Evolutionary conservation across 441 rosid species (phyloP).

Genomic region (Rhodomyrtus psidioides): DNA sequence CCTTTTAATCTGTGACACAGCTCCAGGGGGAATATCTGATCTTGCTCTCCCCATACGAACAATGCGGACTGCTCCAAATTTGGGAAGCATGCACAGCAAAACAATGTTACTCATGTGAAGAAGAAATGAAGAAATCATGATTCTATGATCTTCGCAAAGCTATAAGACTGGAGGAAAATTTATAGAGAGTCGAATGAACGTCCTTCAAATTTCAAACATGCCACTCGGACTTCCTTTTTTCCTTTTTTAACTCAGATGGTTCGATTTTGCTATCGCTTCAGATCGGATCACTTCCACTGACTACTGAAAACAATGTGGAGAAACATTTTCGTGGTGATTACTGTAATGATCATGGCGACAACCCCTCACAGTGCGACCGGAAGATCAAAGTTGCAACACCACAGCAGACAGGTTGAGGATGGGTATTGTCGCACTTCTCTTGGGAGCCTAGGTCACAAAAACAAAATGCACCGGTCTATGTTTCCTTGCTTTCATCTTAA

Average conservation of each 20-base stretch:
- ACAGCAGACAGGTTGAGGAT: not conserved
- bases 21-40: slow-evolving; percentile 64
- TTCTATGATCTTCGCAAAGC: fast-evolving
- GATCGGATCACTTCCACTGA: not conserved
- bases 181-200: not conserved
- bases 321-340: not conserved
- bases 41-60: slow-evolving; percentile 72
- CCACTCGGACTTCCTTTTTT: fast-evolving
- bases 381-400: not conserved
- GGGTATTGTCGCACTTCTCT: not conserved
- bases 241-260: fast-evolving
- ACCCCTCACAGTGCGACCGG: not conserved
- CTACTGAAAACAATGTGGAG: not conserved
- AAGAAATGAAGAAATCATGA: not conserved
- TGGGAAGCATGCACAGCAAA: not conserved
- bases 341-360: not conserved
- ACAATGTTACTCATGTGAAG: not conserved
- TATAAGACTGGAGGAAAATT: not conserved
- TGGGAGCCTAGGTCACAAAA: not conserved
- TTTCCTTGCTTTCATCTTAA: too few species aligned
- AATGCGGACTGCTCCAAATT: slow-evolving; percentile 11
- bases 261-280: not conserved
- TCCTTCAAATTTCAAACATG: not conserved
- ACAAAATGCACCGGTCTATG: too few species aligned
- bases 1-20: slow-evolving; percentile 52